These are phyloP conservation scores for Dryadomyces quercivorus DNA, from an alignment of 2,329 filamentous ascomycete species.

Conservation along the genomic window DNA sequence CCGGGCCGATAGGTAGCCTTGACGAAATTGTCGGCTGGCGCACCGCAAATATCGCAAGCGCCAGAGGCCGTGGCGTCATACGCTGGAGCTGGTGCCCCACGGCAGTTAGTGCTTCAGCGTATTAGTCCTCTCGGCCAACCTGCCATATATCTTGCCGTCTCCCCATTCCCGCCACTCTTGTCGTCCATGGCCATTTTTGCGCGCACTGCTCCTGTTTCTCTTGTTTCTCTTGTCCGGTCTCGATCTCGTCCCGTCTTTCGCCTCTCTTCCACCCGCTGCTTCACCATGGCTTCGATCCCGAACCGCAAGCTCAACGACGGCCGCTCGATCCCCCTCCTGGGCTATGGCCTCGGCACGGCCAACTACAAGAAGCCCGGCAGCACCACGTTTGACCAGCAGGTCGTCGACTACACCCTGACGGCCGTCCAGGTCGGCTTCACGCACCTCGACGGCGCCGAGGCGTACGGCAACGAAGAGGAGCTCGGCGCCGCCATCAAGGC, in stretches of 20 bases:
- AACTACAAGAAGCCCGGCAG: conserved; percentile 35
- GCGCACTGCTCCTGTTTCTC: too few relatives aligned
- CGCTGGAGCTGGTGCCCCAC: too few relatives aligned
- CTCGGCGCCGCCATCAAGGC: conserved; percentile 60
- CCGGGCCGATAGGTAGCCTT: conserved; percentile 17
- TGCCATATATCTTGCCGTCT: too few relatives aligned
- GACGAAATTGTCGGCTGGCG: conserved; percentile 48
- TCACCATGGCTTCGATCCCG: conserved; percentile 27
- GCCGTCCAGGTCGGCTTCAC: conserved; percentile 59
- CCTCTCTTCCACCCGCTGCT: neutral
- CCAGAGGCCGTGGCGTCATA: conserved; percentile 44
- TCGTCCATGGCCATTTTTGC: neutral
- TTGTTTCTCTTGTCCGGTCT: neutral
- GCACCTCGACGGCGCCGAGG: conserved; percentile 65
- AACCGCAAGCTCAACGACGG: conserved; percentile 62
- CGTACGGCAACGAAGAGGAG: conserved; percentile 58
- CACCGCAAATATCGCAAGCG: conserved; percentile 65
- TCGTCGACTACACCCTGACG: conserved; percentile 36
- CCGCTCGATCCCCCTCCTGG: conserved; percentile 59
- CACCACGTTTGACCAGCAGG: conserved; percentile 38
- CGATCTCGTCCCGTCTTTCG: neutral
- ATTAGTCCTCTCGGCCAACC: too few relatives aligned
- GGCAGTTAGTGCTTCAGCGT: too few relatives aligned
- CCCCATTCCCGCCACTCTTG: neutral
- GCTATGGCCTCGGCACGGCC: conserved; percentile 62